These are phyloP conservation scores for Chlamydomonas incerta DNA, from an alignment of 139 green algal genomes.

Conservation along the genomic window DNA sequence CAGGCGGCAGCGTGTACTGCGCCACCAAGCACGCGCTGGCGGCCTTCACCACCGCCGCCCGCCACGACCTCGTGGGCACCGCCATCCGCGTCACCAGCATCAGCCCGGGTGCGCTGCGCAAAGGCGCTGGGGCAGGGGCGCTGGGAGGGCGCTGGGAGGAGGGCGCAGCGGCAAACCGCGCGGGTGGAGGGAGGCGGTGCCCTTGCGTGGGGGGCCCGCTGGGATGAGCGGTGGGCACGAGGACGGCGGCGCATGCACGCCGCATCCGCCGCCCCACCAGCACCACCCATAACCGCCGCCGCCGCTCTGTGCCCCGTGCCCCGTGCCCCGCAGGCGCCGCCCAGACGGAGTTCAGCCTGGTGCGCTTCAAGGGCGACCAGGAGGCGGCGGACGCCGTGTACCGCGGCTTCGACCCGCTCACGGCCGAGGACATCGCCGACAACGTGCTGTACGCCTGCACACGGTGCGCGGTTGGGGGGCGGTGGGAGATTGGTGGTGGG, in stretches of 20 bases:
- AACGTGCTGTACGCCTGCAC: conserved; percentile 85
- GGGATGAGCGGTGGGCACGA: no score
- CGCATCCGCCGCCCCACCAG: no score
- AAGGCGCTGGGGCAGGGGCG: no score
- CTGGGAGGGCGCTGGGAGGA: neutral
- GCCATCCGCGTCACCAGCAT: conserved; percentile 81
- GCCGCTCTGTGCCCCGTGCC: no score
- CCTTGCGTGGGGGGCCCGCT: no score
- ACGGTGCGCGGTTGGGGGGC: conserved; percentile 38
- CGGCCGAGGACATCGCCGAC: conserved; percentile 86
- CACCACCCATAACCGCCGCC: no score
- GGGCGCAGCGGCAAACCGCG: neutral
- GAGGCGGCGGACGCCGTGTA: conserved; percentile 69
- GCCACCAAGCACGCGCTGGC: conserved; percentile 82
- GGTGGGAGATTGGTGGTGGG: neutral
- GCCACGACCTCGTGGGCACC: conserved; percentile 86
- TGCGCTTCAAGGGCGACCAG: conserved; percentile 72
- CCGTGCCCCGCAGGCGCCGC: conserved; percentile 65
- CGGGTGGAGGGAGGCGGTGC: no score
- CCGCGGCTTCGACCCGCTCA: conserved; percentile 75
- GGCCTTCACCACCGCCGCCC: conserved; percentile 71
- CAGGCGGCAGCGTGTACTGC: conserved; percentile 83
- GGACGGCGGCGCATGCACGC: no score
- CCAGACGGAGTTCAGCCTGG: conserved; percentile 86
- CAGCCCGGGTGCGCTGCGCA: conserved; percentile 59